phyloP scores from a whole-genome alignment of 2,329 filamentous ascomycete genomes.

The Claviceps sp. region DNA sequence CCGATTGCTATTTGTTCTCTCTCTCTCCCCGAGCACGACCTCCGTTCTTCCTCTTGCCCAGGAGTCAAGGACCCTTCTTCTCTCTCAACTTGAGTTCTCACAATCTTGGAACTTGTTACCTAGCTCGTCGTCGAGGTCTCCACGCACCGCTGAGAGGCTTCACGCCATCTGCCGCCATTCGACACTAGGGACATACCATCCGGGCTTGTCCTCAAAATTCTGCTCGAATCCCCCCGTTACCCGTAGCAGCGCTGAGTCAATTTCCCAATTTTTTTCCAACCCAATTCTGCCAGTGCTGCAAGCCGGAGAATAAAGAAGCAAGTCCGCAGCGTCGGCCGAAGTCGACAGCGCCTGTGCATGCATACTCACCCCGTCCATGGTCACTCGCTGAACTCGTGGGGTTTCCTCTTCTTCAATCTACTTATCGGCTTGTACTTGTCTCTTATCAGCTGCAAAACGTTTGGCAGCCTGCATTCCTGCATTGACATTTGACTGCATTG shows the following conservation, averaged over 20 bases:
- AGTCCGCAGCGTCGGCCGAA: too few species aligned
- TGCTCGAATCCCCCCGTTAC: not conserved
- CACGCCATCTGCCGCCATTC: conserved; percentile 2
- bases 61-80: too few species aligned
- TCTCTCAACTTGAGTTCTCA: not conserved
- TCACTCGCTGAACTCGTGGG: not conserved
- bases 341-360: not conserved
- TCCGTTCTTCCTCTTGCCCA: too few species aligned
- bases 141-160: not conserved
- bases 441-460: not conserved
- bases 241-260: not conserved
- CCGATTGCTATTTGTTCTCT: too few species aligned
- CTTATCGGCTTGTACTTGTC: not conserved
- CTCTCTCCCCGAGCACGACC: too few species aligned
- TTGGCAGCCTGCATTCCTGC: not conserved
- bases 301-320: not conserved
- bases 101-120: not conserved
- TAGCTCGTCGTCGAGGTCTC: not conserved
- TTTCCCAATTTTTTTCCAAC: not conserved
- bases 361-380: not conserved
- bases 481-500: not conserved
- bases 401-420: not conserved
- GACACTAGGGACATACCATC: conserved; percentile 2
- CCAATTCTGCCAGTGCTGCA: not conserved
- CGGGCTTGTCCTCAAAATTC: conserved; percentile 5